phyloP scores from a whole-genome alignment of 2,329 filamentous ascomycete species.

The Botrytis cinerea region DNA sequence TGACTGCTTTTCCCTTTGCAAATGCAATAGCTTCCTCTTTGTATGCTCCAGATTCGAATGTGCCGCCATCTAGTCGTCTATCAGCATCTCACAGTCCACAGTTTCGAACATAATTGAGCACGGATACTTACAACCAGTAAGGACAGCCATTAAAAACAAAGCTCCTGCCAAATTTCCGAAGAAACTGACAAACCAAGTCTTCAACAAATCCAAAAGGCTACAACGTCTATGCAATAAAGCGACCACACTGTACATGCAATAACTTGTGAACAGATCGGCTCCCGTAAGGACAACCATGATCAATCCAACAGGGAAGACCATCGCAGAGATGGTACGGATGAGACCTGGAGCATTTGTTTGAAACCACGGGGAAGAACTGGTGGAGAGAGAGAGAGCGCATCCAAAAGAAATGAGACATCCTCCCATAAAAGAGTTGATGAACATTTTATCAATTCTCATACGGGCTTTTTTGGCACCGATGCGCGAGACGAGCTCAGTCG shows the following conservation, averaged over 20 bases:
- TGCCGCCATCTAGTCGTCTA: conserved; percentile 46
- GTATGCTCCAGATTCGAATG: conserved; percentile 49
- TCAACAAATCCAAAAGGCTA: conserved; percentile 39
- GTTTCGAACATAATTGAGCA: not conserved
- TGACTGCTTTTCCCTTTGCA: conserved; percentile 51
- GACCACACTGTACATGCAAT: conserved; percentile 47
- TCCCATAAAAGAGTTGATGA: conserved; percentile 53
- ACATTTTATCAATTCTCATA: conserved; percentile 55
- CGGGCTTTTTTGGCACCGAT: conserved; percentile 54
- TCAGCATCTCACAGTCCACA: not conserved
- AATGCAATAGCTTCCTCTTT: conserved; percentile 48
- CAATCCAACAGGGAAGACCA: conserved; percentile 53
- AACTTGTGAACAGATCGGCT: conserved; percentile 50
- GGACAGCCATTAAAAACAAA: conserved; percentile 50
- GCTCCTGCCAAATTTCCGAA: conserved; percentile 52
- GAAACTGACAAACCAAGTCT: conserved; percentile 50
- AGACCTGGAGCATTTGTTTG: conserved; percentile 52
- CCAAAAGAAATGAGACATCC: conserved; percentile 55
- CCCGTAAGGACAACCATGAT: conserved; percentile 52
- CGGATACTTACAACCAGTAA: conserved; percentile 49
- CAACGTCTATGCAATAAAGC: conserved; percentile 48
- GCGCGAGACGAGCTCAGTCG: conserved; percentile 52
- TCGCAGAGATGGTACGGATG: conserved; percentile 48
- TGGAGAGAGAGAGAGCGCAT: conserved; percentile 50
- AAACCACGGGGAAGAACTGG: conserved; percentile 50